phyloP scores from a whole-genome alignment of 2,329 filamentous ascomycete genomes.

The Blastomyces silverae region DNA sequence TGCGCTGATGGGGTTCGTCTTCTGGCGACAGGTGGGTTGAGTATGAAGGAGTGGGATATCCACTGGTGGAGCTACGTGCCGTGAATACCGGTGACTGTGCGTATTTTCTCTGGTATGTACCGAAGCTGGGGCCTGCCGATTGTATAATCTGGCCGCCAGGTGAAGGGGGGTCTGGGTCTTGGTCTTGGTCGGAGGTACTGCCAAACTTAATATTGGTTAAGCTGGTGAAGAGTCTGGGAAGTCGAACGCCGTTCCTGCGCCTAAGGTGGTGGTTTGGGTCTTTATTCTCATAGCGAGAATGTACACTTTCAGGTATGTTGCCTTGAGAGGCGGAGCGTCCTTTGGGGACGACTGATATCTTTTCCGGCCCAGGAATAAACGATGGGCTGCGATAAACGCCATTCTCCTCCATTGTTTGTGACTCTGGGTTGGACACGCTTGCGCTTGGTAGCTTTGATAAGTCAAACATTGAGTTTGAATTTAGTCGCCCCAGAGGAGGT shows the following conservation, averaged over 20 bases:
- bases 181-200: not conserved
- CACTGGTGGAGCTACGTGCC: not conserved
- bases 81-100: not conserved
- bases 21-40: constrained; percentile 19
- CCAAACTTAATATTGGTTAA: constrained; percentile 5
- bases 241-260: constrained; percentile 22
- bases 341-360: constrained; percentile 17
- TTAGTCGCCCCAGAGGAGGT: not conserved
- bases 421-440: constrained; percentile 3
- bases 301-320: constrained; percentile 16
- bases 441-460: constrained; percentile 10
- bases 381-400: constrained; percentile 18
- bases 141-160: constrained; percentile 7
- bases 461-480: constrained; percentile 13
- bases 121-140: constrained; percentile 21
- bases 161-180: constrained; percentile 6
- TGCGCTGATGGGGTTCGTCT: constrained; percentile 3
- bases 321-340: constrained; percentile 22
- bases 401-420: not conserved
- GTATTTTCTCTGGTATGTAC: constrained; percentile 3
- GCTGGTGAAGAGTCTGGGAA: constrained; percentile 23
- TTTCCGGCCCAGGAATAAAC: constrained; percentile 21
- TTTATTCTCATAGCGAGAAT: constrained; percentile 1
- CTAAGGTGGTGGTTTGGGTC: constrained; percentile 17
- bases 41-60: constrained; percentile 4